phyloP scores from a whole-genome alignment of 495 filamentous ascomycete genomes.

The Neurospora hispaniola region DNA sequence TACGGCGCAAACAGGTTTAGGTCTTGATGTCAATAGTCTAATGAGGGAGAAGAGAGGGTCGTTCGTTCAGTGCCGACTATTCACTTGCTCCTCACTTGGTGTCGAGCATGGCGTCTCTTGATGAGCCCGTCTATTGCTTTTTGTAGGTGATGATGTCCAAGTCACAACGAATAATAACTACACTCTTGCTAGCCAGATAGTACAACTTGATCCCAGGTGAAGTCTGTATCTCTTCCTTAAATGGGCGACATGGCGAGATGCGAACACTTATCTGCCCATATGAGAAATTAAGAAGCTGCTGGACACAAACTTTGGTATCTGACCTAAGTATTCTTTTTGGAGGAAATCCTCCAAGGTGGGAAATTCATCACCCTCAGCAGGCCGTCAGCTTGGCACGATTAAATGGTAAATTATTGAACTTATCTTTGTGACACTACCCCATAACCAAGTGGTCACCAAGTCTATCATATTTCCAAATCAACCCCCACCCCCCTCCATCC shows the following conservation, averaged over 20 bases:
- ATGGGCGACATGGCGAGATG: too few relatives aligned
- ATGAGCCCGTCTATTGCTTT: not conserved
- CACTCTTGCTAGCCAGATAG: not conserved
- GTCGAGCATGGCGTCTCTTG: not conserved
- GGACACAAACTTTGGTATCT: too few relatives aligned
- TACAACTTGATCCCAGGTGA: not conserved
- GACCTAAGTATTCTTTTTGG: too few relatives aligned
- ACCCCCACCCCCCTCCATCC: constrained; percentile 35
- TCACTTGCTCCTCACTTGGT: not conserved
- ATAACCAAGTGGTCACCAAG: not conserved
- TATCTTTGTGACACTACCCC: not conserved
- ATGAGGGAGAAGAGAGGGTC: not conserved
- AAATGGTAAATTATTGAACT: not conserved
- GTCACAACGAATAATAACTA: not conserved
- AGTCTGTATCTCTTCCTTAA: not conserved
- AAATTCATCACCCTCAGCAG: too few relatives aligned
- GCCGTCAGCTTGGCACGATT: not conserved
- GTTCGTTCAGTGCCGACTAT: not conserved
- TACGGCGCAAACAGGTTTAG: not conserved
- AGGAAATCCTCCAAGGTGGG: too few relatives aligned
- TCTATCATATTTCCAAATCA: constrained; percentile 3
- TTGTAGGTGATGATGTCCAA: not conserved
- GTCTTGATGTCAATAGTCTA: not conserved
- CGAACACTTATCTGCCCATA: too few relatives aligned
- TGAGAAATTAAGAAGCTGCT: too few relatives aligned